These are phyloP conservation scores for Chrysanthemum makinoi DNA, from an alignment of 129 eudicot species.

Conservation along the genomic window DNA sequence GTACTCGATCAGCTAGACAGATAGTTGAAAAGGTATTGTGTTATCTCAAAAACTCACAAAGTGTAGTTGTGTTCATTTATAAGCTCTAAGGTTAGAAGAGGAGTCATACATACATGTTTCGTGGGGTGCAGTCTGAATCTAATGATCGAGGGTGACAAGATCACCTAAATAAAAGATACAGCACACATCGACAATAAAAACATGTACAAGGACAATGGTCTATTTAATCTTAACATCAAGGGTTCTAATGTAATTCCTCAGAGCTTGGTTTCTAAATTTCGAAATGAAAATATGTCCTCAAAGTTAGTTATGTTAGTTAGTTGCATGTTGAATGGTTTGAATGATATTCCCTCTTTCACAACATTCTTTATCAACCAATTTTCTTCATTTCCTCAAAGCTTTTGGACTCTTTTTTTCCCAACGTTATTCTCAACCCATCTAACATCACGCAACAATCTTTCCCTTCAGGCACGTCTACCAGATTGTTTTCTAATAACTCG, in stretches of 20 bases:
- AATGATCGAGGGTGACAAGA: too few relatives aligned
- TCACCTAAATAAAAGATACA: too few relatives aligned
- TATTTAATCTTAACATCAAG: constrained; percentile 5
- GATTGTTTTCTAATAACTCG: neutral
- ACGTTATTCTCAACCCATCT: constrained; percentile 13
- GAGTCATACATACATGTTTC: too few relatives aligned
- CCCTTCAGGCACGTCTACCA: constrained; percentile 2
- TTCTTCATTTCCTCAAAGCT: constrained; percentile 21
- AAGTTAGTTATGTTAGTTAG: constrained; percentile 28
- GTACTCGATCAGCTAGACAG: too few relatives aligned
- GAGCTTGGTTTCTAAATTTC: constrained; percentile 7
- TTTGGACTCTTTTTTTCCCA: constrained; percentile 10
- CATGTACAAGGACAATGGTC: neutral
- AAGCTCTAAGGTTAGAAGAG: too few relatives aligned
- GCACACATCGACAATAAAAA: neutral
- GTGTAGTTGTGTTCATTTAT: too few relatives aligned
- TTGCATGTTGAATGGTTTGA: constrained; percentile 21
- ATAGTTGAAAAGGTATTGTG: too few relatives aligned
- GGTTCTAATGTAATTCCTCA: neutral
- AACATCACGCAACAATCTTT: constrained; percentile 18
- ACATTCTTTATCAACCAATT: constrained; percentile 25
- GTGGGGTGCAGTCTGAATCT: too few relatives aligned
- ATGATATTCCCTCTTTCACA: constrained; percentile 22
- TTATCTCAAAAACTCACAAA: too few relatives aligned
- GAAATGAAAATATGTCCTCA: constrained; percentile 9